Conservation (phyloP, 805 yeast species). For the Suhomyces kilbournensis region DNA sequence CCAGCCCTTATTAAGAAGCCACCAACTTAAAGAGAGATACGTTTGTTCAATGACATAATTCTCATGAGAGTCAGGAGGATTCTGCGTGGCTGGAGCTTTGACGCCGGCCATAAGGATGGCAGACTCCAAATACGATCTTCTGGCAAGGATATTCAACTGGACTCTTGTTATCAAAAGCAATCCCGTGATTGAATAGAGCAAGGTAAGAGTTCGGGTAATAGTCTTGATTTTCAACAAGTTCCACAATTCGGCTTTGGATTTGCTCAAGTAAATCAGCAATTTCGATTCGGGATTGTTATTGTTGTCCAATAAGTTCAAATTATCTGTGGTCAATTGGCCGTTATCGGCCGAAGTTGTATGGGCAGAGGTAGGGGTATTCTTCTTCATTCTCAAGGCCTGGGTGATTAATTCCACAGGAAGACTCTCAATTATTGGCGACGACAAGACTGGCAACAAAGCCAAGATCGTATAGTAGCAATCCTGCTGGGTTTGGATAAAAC, state of each 20-base stretch:
- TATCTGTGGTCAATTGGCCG: slow-evolving; percentile 35
- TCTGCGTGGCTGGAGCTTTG: slow-evolving; percentile 5
- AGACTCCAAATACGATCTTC: slow-evolving; percentile 78
- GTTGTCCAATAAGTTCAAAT: slow-evolving; percentile 33
- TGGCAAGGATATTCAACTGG: slow-evolving; percentile 84
- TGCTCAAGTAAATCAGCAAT: slow-evolving; percentile 22
- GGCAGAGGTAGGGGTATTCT: slow-evolving; percentile 26
- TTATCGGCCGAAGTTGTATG: slow-evolving; percentile 8
- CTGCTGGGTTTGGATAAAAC: slow-evolving; percentile 88
- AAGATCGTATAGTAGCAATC: slow-evolving; percentile 83
- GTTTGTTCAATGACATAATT: slow-evolving; percentile 71
- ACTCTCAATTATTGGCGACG: slow-evolving; percentile 57
- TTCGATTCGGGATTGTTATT: slow-evolving; percentile 19
- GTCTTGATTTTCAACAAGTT: slow-evolving; percentile 72
- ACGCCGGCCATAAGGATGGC: slow-evolving; percentile 68
- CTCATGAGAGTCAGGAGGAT: slow-evolving; percentile 15
- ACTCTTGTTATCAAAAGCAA: slow-evolving; percentile 76
- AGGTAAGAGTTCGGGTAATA: slow-evolving; percentile 67
- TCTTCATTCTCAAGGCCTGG: slow-evolving; percentile 60
- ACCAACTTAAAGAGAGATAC: slow-evolving; percentile 86
- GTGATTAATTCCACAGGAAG: slow-evolving; percentile 75
- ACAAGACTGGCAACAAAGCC: slow-evolving; percentile 75
- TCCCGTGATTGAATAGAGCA: slow-evolving; percentile 65
- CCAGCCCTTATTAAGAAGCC: slow-evolving; percentile 91
- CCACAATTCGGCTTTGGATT: slow-evolving; percentile 65